Base-by-base conservation (phyloP, 2,329 filamentous ascomycete genomes). In the Chaetomiaceae sp. region DNA sequence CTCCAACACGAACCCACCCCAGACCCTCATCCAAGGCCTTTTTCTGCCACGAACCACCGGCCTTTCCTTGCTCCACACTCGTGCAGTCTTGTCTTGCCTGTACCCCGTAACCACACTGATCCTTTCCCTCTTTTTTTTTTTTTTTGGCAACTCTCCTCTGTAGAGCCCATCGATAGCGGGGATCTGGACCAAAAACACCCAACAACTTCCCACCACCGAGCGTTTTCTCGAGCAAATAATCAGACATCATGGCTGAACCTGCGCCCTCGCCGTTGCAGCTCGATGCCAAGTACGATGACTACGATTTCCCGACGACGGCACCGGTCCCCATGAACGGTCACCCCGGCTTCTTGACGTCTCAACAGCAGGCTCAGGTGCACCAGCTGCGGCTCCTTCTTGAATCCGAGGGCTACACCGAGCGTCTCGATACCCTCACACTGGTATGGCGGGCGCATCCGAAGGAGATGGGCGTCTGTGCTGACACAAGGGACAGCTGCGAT, bases 271-370 rank as follows among this genome's bases (percentile, higher is more conserved):
- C 54, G 16, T 25, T 82, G 74, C 74, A 82, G 69, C 69, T 90
- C 65, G 85, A 95, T 73, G 80, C 89, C 70, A 96, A 96, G 76
- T 95, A 97, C 78, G 94, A 97, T 75, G 72, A 95, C 77, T 97
- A 94, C 73, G 91, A 96, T 73, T 97, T 82, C 77, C 94, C 94
- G 58, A 89, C 85, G 60, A 86, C 81, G 58, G 83, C 89, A 42
- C 81, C 87, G 51, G 81, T 82, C 62, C 70, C 79, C 42, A 81
- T 85, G 67, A 75, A 77, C 64, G 94, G 94, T 61, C 90, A 96
- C 71, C 86, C 92, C 58, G 94, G 94, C 68, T 83, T 95, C 72
- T 87, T 95, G 65, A 94, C 86, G 51, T 78, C 83, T 53, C 81
- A 88, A 71, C 90, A 97, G 76, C 87, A 96, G 81, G 90, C 90